Evolutionary conservation across 352 stramenopile species (phyloP).

Genomic region (Plasmopara halstedii): DNA sequence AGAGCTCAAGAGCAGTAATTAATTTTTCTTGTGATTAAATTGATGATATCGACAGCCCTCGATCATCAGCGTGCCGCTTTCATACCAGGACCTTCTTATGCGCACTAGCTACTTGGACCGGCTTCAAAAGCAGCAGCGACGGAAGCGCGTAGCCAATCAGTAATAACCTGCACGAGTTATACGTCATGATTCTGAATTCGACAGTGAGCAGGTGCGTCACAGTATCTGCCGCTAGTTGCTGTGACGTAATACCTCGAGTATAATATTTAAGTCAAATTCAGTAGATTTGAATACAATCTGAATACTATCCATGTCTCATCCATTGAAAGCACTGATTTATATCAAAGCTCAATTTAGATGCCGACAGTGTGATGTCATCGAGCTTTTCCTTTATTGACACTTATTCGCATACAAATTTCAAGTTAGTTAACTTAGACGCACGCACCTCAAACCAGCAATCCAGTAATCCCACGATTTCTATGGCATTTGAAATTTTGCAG

Average conservation of each 20-base stretch:
- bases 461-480: neutral
- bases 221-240: neutral
- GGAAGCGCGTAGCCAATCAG: constrained; percentile 1
- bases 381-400: constrained; percentile 4
- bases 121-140: constrained; percentile 19
- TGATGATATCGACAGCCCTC: constrained; percentile 14
- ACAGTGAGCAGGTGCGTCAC: constrained; percentile 3
- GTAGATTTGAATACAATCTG: neutral
- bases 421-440: constrained; percentile 11
- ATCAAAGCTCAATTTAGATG: neutral
- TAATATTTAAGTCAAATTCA: neutral
- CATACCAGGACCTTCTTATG: constrained; percentile 44
- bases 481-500: constrained; percentile 38
- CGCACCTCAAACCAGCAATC: neutral
- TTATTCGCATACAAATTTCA: constrained; percentile 13
- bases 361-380: constrained; percentile 34
- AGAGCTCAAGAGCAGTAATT: neutral
- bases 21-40: too few relatives aligned
- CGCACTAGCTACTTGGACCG: constrained; percentile 48
- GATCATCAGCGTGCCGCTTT: constrained; percentile 7
- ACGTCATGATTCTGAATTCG: constrained; percentile 26
- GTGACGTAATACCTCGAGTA: neutral
- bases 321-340: neutral
- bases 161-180: constrained; percentile 14
- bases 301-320: neutral